phyloP scores from a whole-genome alignment of 257 asterid species.

The Euphrasia confusa region DNA sequence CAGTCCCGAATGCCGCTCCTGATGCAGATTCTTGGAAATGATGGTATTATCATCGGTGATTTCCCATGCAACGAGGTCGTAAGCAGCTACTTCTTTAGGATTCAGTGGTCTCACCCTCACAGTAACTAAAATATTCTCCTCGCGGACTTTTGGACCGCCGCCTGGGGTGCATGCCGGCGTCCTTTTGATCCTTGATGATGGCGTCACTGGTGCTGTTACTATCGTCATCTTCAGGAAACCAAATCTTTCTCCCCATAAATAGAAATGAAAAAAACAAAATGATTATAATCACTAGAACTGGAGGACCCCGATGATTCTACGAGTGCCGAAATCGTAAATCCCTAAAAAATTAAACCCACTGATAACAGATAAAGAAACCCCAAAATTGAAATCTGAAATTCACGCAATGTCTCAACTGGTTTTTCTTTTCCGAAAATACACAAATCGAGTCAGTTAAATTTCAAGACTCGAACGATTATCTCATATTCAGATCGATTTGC shows the following conservation, averaged over 20 bases:
- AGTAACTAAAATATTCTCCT: constrained; percentile 87
- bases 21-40: constrained; percentile 70
- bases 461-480: neutral
- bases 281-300: neutral
- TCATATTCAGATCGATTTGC: neutral
- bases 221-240: constrained; percentile 47
- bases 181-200: constrained; percentile 58
- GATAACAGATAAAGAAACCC: constrained; percentile 5
- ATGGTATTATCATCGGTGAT: constrained; percentile 55
- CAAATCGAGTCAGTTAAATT: neutral
- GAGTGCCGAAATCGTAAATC: too few species aligned
- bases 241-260: constrained; percentile 23
- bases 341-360: neutral
- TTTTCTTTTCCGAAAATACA: neutral
- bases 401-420: neutral
- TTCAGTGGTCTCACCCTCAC: constrained; percentile 87
- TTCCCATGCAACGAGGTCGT: constrained; percentile 93
- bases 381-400: neutral
- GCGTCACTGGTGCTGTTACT: constrained; percentile 53
- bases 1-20: constrained; percentile 68
- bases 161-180: constrained; percentile 70
- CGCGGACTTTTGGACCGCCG: constrained; percentile 52
- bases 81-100: constrained; percentile 74
- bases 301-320: too few species aligned
- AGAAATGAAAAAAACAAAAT: neutral